Conservation (phyloP, 805 yeast genomes). For the Candida multigemmis region DNA sequence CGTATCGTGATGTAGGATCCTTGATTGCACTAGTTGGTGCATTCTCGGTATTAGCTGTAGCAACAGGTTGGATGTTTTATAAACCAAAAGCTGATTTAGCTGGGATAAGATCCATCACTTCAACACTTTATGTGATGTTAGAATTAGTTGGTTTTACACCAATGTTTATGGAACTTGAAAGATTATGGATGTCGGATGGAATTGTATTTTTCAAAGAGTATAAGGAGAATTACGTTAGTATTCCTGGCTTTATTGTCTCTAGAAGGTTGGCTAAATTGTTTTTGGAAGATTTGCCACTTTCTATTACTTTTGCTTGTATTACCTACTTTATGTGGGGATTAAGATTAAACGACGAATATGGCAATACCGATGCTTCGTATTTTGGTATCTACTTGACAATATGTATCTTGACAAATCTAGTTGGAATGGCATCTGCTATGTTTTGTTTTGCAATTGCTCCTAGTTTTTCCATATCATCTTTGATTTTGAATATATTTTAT, state of each 20-base stretch:
- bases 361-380: slow-evolving; percentile 19
- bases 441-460: slow-evolving; percentile 45
- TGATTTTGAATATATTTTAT: slow-evolving; percentile 54
- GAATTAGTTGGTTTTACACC: slow-evolving; percentile 34
- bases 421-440: slow-evolving; percentile 48
- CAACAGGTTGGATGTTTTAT: slow-evolving; percentile 73
- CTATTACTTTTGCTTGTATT: slow-evolving; percentile 48
- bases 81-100: slow-evolving; percentile 50
- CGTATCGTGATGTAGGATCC: slow-evolving; percentile 24
- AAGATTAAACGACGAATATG: slow-evolving; percentile 16
- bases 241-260: slow-evolving; percentile 57
- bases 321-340: slow-evolving; percentile 77
- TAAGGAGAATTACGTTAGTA: slow-evolving; percentile 57
- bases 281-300: slow-evolving; percentile 60
- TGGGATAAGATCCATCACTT: slow-evolving; percentile 54
- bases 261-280: slow-evolving; percentile 58
- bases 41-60: slow-evolving; percentile 40
- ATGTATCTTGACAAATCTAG: slow-evolving; percentile 45
- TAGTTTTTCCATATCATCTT: slow-evolving; percentile 53
- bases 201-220: slow-evolving; percentile 45
- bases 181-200: slow-evolving; percentile 31
- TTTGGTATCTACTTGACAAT: slow-evolving; percentile 60
- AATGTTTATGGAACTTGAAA: slow-evolving; percentile 27
- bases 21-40: slow-evolving; percentile 29
- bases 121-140: slow-evolving; percentile 24